These are phyloP conservation scores for Xylaria sp. DNA, from an alignment of 2,329 filamentous ascomycete species.

Conservation along the genomic window DNA sequence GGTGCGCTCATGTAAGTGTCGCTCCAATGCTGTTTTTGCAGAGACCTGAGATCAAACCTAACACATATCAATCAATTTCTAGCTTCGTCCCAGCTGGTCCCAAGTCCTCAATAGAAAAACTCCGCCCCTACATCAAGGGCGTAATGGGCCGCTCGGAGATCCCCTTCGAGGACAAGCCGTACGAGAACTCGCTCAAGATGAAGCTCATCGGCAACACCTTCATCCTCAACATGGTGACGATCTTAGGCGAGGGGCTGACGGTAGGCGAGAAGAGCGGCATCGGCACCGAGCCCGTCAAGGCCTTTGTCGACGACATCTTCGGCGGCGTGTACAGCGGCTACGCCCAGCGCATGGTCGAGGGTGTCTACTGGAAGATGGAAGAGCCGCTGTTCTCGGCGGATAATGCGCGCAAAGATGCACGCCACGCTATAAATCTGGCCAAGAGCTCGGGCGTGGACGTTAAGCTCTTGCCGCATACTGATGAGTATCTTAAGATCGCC, in stretches of 20 bases:
- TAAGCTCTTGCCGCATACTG: slow-evolving; percentile 68
- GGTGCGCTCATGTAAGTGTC: slow-evolving; percentile 63
- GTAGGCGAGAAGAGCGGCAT: slow-evolving; percentile 82
- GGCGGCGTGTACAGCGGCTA: slow-evolving; percentile 79
- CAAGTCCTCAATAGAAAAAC: slow-evolving; percentile 59
- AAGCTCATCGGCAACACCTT: slow-evolving; percentile 90
- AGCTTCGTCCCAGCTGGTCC: slow-evolving; percentile 68
- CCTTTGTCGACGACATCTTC: slow-evolving; percentile 75
- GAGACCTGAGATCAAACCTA: no score
- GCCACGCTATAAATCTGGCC: slow-evolving; percentile 74
- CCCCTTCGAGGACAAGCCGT: slow-evolving; percentile 41
- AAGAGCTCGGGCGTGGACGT: slow-evolving; percentile 65
- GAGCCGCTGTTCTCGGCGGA: slow-evolving; percentile 85
- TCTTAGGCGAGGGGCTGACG: slow-evolving; percentile 77
- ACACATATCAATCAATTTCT: background rate
- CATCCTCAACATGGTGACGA: slow-evolving; percentile 80
- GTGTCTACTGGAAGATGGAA: slow-evolving; percentile 77
- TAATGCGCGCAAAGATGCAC: slow-evolving; percentile 80
- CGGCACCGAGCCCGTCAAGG: slow-evolving; percentile 71
- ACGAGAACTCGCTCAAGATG: slow-evolving; percentile 66
- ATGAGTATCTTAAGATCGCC: slow-evolving; percentile 71
- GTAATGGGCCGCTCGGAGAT: slow-evolving; percentile 70
- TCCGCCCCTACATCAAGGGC: slow-evolving; percentile 68
- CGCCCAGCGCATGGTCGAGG: slow-evolving; percentile 72
- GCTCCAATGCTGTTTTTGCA: no score